These are phyloP conservation scores for Cercospora sp. DNA, from an alignment of 2,329 filamentous ascomycete genomes.

Conservation along the genomic window DNA sequence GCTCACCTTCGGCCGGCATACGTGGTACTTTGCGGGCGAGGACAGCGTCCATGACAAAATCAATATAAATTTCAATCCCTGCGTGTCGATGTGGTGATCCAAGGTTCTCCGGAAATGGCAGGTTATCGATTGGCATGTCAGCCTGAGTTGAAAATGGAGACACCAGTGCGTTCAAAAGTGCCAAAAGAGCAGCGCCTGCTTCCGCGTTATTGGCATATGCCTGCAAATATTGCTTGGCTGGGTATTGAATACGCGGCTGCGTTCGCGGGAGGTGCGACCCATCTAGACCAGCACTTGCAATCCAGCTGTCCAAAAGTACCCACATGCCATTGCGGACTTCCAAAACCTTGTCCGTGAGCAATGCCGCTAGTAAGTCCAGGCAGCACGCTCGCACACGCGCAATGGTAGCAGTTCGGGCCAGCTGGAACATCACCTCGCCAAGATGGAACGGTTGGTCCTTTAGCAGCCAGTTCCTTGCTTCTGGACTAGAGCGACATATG, in stretches of 20 bases:
- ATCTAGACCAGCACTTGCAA: constrained; percentile 55
- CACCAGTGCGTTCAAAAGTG: constrained; percentile 71
- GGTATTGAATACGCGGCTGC: constrained; percentile 19
- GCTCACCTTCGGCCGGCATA: constrained; percentile 64
- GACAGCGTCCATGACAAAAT: constrained; percentile 81
- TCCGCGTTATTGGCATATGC: constrained; percentile 36
- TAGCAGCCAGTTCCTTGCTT: constrained; percentile 73
- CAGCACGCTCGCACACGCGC: constrained; percentile 78
- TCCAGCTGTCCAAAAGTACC: constrained; percentile 76
- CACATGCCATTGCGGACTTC: constrained; percentile 74
- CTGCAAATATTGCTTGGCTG: constrained; percentile 37
- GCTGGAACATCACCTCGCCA: constrained; percentile 71
- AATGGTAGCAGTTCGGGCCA: constrained; percentile 76
- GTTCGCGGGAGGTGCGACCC: constrained; percentile 23
- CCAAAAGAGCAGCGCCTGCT: constrained; percentile 71
- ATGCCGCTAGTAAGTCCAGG: constrained; percentile 73
- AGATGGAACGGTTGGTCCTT: constrained; percentile 66
- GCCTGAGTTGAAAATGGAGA: constrained; percentile 63
- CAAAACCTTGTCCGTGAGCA: constrained; percentile 73
- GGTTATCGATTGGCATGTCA: constrained; percentile 64
- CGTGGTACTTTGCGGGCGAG: constrained; percentile 52
- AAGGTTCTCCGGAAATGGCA: constrained; percentile 85
- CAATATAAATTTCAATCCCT: constrained; percentile 89
- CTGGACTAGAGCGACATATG: constrained; percentile 71
- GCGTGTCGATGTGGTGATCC: constrained; percentile 75